Evolutionary conservation across 495 filamentous ascomycete species (phyloP).

Genomic region (Usnea hakonensis): DNA sequence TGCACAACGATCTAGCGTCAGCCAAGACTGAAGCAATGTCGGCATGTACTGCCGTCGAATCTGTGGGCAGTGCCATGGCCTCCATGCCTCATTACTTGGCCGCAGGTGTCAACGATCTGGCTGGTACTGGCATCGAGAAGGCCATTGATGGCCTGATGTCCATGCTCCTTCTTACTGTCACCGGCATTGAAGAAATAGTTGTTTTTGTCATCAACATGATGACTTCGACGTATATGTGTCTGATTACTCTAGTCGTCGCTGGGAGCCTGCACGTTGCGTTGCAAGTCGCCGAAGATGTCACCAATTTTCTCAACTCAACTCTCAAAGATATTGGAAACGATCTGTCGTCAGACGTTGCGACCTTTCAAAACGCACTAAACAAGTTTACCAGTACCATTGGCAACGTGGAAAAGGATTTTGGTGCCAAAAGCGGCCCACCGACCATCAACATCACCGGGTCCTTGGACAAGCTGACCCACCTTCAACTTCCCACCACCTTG

Average conservation of each 20-base stretch:
- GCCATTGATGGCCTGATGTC: conserved; percentile 68
- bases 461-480: conserved; percentile 56
- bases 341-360: conserved; percentile 46
- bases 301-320: conserved; percentile 63
- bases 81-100: conserved; percentile 95
- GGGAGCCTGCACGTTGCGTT: conserved; percentile 66
- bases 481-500: conserved; percentile 60
- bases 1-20: conserved; percentile 63
- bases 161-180: conserved; percentile 69
- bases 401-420: conserved; percentile 23
- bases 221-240: conserved; percentile 78
- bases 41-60: conserved; percentile 87
- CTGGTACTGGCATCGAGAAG: conserved; percentile 67
- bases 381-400: conserved; percentile 43
- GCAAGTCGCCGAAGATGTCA: conserved; percentile 60
- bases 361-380: conserved; percentile 56
- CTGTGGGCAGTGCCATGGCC: conserved; percentile 88
- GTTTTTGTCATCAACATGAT: conserved; percentile 86
- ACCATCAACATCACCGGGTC: conserved; percentile 50
- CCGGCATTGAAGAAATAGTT: conserved; percentile 76
- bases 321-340: conserved; percentile 57
- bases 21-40: conserved; percentile 76
- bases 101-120: conserved; percentile 76
- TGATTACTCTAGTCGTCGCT: conserved; percentile 71
- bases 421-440: conserved; percentile 37